These are phyloP conservation scores for Sclerotinia subarctica DNA, from an alignment of 2,329 filamentous ascomycete genomes.

Conservation along the genomic window DNA sequence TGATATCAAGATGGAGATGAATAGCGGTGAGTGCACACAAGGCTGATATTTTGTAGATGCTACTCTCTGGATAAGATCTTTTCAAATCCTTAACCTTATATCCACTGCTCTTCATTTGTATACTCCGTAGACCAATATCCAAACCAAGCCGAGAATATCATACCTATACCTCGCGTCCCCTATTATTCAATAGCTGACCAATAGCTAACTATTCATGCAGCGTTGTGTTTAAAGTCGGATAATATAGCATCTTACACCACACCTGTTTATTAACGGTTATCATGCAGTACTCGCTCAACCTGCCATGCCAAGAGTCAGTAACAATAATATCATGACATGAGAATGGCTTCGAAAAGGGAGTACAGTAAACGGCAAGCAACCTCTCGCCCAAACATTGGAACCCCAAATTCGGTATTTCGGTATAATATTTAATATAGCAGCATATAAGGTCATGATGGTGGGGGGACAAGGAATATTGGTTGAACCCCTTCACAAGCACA, in stretches of 20 bases:
- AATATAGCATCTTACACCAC: not conserved
- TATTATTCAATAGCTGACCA: not conserved
- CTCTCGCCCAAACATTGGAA: not conserved
- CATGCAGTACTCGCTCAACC: not conserved
- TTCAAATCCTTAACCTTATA: not conserved
- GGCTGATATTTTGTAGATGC: not conserved
- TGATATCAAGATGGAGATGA: not conserved
- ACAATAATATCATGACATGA: not conserved
- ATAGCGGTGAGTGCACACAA: not conserved
- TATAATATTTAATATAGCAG: not conserved
- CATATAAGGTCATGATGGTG: not conserved
- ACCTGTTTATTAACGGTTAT: not conserved
- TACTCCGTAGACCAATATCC: too few species aligned
- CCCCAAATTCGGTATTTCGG: not conserved
- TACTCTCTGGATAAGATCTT: not conserved
- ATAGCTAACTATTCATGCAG: not conserved
- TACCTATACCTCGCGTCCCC: not conserved
- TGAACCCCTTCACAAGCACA: not conserved
- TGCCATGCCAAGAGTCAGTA: not conserved
- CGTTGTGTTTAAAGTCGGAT: not conserved
- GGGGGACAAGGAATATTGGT: not conserved
- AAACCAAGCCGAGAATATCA: not conserved
- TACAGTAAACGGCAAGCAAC: not conserved
- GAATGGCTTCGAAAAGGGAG: not conserved
- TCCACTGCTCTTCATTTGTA: too few species aligned